Evolutionary conservation across 768 basidiomycete genomes (phyloP).

Genomic region (Lanmaoa rubissima): DNA sequence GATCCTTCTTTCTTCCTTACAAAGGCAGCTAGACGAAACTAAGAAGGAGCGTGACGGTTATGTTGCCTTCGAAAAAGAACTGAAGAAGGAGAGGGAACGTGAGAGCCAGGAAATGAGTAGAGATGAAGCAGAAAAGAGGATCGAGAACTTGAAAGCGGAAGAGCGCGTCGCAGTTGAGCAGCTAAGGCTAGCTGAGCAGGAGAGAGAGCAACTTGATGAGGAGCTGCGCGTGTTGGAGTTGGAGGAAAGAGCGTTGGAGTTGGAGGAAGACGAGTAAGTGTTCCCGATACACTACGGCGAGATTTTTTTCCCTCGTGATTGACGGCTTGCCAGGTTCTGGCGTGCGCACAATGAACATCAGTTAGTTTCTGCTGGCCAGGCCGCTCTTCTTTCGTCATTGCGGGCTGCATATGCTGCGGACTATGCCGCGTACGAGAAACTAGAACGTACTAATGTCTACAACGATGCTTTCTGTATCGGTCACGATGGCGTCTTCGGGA

Average conservation of each 20-base stretch:
- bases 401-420: slow-evolving; percentile 79
- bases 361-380: slow-evolving; percentile 61
- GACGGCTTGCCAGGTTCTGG: slow-evolving; percentile 65
- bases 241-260: slow-evolving; percentile 76
- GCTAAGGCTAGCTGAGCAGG: slow-evolving; percentile 71
- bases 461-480: slow-evolving; percentile 96
- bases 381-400: slow-evolving; percentile 65
- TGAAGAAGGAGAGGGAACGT: slow-evolving; percentile 76
- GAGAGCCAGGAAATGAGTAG: slow-evolving; percentile 58
- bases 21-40: slow-evolving; percentile 82
- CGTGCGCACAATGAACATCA: slow-evolving; percentile 71
- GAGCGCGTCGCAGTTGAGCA: slow-evolving; percentile 71
- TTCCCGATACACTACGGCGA: background rate
- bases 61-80: slow-evolving; percentile 87
- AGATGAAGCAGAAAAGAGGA: slow-evolving; percentile 70
- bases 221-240: slow-evolving; percentile 68
- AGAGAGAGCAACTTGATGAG: slow-evolving; percentile 70
- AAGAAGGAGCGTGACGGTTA: slow-evolving; percentile 92
- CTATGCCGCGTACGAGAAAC: slow-evolving; percentile 72
- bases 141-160: slow-evolving; percentile 68
- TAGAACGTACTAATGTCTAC: slow-evolving; percentile 92
- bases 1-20: slow-evolving; percentile 69
- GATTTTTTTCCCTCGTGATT: background rate
- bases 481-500: slow-evolving; percentile 92
- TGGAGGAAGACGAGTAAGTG: slow-evolving; percentile 81